These are phyloP conservation scores for Bipolaris bicolor DNA, from an alignment of 2,329 filamentous ascomycete species.

Conservation along the genomic window DNA sequence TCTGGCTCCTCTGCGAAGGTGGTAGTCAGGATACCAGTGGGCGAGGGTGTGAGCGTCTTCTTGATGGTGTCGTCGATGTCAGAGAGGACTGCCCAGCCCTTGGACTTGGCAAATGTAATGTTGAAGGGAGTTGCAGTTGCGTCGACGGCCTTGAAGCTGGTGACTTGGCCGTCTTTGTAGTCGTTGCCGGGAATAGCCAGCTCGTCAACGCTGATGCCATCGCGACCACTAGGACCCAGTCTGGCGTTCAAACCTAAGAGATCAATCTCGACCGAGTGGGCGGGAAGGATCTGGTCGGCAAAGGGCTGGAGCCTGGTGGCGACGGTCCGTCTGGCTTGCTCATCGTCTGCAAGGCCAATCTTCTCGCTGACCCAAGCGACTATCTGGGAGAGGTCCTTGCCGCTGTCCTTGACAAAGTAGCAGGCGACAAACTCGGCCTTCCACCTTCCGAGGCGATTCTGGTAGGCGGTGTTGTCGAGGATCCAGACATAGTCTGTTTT, in stretches of 20 bases:
- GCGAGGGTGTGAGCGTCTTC: slow-evolving; percentile 79
- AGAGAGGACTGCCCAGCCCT: slow-evolving; percentile 85
- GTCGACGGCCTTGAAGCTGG: slow-evolving; percentile 40
- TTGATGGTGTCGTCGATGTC: slow-evolving; percentile 98
- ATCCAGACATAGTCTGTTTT: slow-evolving; percentile 82
- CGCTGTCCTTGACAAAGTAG: slow-evolving; percentile 76
- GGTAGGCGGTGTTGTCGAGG: slow-evolving; percentile 86
- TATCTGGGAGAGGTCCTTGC: slow-evolving; percentile 69
- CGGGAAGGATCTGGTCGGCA: slow-evolving; percentile 74
- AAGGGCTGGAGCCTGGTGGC: slow-evolving; percentile 76
- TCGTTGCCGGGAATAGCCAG: slow-evolving; percentile 57
- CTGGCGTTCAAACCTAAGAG: slow-evolving; percentile 54
- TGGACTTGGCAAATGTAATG: slow-evolving; percentile 75
- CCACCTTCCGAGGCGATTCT: slow-evolving; percentile 63
- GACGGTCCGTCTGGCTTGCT: slow-evolving; percentile 64
- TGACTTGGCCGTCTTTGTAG: slow-evolving; percentile 42
- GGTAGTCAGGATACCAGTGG: slow-evolving; percentile 78
- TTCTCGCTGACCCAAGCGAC: slow-evolving; percentile 74
- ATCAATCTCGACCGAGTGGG: slow-evolving; percentile 69
- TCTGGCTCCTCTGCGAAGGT: slow-evolving; percentile 81
- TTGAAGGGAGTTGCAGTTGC: slow-evolving; percentile 62
- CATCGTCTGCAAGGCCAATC: slow-evolving; percentile 64
- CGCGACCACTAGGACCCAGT: slow-evolving; percentile 72
- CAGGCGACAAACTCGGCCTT: slow-evolving; percentile 82
- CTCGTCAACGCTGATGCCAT: slow-evolving; percentile 72